A percentile compares a stretch with the other conserved stretches of the same genome.
Conservation (phyloP, 2,329 filamentous ascomycete genomes). For the Talaromyces sp. region DNA sequence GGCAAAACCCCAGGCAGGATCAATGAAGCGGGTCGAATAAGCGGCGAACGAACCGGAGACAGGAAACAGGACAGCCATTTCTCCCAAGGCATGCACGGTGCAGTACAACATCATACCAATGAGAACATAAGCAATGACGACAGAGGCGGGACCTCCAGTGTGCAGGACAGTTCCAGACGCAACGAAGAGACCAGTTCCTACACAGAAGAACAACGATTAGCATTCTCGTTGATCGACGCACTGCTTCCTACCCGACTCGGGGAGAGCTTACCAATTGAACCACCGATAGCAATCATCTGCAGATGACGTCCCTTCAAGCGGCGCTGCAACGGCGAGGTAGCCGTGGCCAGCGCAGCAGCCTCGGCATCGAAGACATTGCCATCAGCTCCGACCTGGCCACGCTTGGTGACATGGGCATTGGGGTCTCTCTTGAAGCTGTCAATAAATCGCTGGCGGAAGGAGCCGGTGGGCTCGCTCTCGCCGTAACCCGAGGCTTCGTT, state of each 20-base stretch:
- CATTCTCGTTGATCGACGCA: neutral
- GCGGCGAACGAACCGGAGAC: conserved; percentile 88
- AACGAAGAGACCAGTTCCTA: conserved; percentile 79
- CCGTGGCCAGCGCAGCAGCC: conserved; percentile 56
- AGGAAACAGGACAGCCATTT: conserved; percentile 85
- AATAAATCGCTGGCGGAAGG: conserved; percentile 24
- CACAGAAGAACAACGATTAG: neutral
- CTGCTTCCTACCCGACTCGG: neutral
- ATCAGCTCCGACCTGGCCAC: conserved; percentile 41
- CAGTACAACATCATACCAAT: conserved; percentile 86
- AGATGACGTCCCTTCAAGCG: conserved; percentile 78
- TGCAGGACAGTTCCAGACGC: conserved; percentile 68
- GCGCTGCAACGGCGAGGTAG: conserved; percentile 67
- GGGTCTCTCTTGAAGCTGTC: conserved; percentile 43
- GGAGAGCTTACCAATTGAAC: conserved; percentile 63
- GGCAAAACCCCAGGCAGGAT: conserved; percentile 90
- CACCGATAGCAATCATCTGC: conserved; percentile 97
- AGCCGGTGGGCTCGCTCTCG: conserved; percentile 19
- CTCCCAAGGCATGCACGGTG: conserved; percentile 85
- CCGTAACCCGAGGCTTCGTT: conserved; percentile 27
- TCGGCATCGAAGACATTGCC: conserved; percentile 60
- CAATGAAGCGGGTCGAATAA: conserved; percentile 86
- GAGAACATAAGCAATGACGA: conserved; percentile 71
- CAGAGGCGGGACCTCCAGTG: conserved; percentile 68
- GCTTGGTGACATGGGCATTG: conserved; percentile 31